Evolutionary conservation across 257 asterid species (phyloP).

Genomic region (Ophiorrhiza pumila): DNA sequence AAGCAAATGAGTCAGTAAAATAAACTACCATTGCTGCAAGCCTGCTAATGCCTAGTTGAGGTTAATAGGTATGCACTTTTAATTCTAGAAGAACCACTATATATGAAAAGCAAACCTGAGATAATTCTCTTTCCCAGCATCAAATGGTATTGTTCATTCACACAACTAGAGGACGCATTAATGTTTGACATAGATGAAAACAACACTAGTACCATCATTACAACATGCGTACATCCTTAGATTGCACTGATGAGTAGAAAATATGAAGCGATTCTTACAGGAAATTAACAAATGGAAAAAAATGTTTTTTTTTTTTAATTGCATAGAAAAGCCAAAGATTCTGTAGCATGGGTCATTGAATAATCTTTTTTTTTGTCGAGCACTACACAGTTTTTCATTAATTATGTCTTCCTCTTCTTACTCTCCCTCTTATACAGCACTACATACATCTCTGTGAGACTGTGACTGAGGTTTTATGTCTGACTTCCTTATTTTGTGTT

Average conservation of each 20-base stretch:
- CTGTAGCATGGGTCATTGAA: background rate
- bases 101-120: background rate
- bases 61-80: background rate
- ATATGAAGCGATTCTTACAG: background rate
- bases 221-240: background rate
- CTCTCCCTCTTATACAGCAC: background rate
- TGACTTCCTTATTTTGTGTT: background rate
- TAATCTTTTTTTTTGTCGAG: no score
- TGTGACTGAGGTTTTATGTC: background rate
- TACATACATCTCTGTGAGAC: background rate
- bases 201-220: background rate
- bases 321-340: background rate
- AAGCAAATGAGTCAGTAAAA: background rate
- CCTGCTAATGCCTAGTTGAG: background rate
- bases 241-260: background rate
- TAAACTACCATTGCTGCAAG: background rate
- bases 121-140: background rate
- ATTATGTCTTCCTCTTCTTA: background rate
- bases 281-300: constrained; percentile 5
- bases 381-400: background rate
- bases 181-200: background rate
- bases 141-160: background rate
- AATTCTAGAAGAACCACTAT: background rate
- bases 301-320: background rate
- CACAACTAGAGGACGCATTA: background rate